A percentile compares a stretch with the other conserved stretches of the same genome.
Conservation (phyloP, 1,139 yeast genomes). For the Martiniozyma asiatica region DNA sequence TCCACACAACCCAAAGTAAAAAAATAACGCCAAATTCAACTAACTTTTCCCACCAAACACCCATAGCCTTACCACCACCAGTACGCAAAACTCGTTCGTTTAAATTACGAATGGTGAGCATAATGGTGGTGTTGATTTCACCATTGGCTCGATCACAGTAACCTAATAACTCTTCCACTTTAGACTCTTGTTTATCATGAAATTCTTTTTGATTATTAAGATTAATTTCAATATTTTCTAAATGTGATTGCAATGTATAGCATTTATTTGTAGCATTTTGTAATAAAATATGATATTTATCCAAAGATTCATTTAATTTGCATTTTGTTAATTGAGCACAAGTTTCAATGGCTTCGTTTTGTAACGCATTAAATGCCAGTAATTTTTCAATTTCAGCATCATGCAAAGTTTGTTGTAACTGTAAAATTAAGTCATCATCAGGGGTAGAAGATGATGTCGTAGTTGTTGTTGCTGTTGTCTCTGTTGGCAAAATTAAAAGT, state of each 20-base stretch:
- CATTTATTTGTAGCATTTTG: too few relatives aligned
- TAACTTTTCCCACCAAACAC: conserved; percentile 29
- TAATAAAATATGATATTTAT: too few relatives aligned
- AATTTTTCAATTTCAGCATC: too few relatives aligned
- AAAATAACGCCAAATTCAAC: conserved; percentile 48
- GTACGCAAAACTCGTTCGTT: conserved; percentile 56
- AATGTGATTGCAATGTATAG: conserved; percentile 7
- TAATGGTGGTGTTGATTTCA: conserved; percentile 71
- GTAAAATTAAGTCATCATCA: too few relatives aligned
- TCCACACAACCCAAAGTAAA: conserved; percentile 59
- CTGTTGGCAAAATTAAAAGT: too few relatives aligned
- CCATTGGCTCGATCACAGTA: conserved; percentile 68
- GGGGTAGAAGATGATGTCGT: too few relatives aligned
- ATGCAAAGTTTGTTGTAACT: too few relatives aligned
- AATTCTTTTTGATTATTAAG: conserved; percentile 13
- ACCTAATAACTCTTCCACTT: conserved; percentile 53
- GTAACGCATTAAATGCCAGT: too few relatives aligned
- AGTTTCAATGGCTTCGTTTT: too few relatives aligned
- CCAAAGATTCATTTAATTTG: too few relatives aligned
- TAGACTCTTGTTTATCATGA: conserved; percentile 14
- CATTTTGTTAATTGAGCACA: too few relatives aligned
- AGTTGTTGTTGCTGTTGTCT: too few relatives aligned
- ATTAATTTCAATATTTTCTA: conserved; percentile 13
- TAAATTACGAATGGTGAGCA: conserved; percentile 59
- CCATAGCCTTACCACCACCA: conserved; percentile 9